A percentile compares a stretch with the other conserved stretches of the same genome.
Evolutionary conservation across 1,284 basidiomycete genomes (phyloP).

Genomic region (Nidula niveotomentosa): DNA sequence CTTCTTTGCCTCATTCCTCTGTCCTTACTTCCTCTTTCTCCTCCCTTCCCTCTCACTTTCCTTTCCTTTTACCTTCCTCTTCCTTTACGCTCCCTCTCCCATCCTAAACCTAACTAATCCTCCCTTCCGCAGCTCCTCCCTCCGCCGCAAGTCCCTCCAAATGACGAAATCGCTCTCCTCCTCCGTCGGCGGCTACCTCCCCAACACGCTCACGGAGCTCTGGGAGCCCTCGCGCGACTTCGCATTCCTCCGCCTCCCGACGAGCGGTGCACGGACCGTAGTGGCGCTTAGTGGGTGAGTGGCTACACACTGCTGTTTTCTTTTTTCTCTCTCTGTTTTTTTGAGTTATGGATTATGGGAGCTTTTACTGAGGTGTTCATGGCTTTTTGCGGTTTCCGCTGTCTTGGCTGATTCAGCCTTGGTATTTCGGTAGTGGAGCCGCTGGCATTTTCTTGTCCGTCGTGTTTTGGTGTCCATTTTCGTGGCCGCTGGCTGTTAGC

Average conservation of each 20-base stretch:
- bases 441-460: background rate
- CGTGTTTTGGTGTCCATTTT: background rate
- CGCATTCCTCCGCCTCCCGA: slow-evolving; percentile 88
- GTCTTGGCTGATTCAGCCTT: background rate
- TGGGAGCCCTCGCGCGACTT: slow-evolving; percentile 98
- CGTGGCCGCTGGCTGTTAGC: background rate
- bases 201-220: slow-evolving; percentile 90
- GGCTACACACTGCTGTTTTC: background rate
- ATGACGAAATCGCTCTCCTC: slow-evolving; percentile 81
- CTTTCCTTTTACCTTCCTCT: background rate
- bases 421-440: too few relatives aligned
- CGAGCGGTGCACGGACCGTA: slow-evolving; percentile 71
- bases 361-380: background rate
- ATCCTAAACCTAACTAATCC: background rate
- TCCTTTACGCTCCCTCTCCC: background rate
- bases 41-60: background rate
- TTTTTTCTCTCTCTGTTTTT: background rate
- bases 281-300: slow-evolving; percentile 86
- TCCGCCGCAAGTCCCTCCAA: slow-evolving; percentile 75
- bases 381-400: background rate
- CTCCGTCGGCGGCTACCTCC: slow-evolving; percentile 88
- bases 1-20: background rate
- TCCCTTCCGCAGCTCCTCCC: slow-evolving; percentile 37
- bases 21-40: background rate
- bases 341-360: background rate